phyloP scores from a whole-genome alignment of 768 basidiomycete species.

The Ramaria sp. region DNA sequence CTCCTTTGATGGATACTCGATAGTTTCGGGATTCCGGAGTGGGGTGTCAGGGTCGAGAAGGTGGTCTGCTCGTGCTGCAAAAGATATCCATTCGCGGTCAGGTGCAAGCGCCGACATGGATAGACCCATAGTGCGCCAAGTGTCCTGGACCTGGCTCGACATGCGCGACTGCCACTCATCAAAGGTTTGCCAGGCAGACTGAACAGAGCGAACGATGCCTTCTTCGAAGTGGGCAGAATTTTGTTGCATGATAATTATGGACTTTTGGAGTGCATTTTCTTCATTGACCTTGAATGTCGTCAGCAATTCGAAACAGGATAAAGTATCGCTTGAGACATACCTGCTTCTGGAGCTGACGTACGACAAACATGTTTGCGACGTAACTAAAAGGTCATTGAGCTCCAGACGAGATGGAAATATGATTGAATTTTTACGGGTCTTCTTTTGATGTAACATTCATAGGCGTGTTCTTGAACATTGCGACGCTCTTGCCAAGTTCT shows the following conservation, averaged over 20 bases:
- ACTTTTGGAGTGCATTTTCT: constrained; percentile 96
- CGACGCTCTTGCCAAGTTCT: constrained; percentile 78
- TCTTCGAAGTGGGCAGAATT: constrained; percentile 96
- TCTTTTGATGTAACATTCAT: constrained; percentile 69
- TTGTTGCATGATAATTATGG: constrained; percentile 96
- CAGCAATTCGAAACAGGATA: background rate
- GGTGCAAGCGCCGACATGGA: constrained; percentile 74
- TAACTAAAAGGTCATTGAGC: constrained; percentile 29
- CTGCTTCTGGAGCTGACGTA: constrained; percentile 78
- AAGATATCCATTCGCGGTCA: constrained; percentile 92
- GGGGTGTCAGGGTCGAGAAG: constrained; percentile 96
- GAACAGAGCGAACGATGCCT: constrained; percentile 88
- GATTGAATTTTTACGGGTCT: constrained; percentile 63
- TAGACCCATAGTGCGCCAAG: constrained; percentile 57
- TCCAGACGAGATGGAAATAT: constrained; percentile 7
- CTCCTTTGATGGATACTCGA: constrained; percentile 84
- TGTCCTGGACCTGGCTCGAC: constrained; percentile 58
- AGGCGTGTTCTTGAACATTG: constrained; percentile 92
- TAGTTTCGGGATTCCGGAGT: constrained; percentile 61
- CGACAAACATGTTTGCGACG: constrained; percentile 60
- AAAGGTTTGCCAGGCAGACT: constrained; percentile 95
- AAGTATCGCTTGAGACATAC: background rate
- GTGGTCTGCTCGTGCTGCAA: constrained; percentile 88
- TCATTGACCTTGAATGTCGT: constrained; percentile 53
- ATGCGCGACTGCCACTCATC: constrained; percentile 90